Evolutionary conservation across 805 yeast genomes (phyloP).

Genomic region (Nakazawaea laoshanensis): DNA sequence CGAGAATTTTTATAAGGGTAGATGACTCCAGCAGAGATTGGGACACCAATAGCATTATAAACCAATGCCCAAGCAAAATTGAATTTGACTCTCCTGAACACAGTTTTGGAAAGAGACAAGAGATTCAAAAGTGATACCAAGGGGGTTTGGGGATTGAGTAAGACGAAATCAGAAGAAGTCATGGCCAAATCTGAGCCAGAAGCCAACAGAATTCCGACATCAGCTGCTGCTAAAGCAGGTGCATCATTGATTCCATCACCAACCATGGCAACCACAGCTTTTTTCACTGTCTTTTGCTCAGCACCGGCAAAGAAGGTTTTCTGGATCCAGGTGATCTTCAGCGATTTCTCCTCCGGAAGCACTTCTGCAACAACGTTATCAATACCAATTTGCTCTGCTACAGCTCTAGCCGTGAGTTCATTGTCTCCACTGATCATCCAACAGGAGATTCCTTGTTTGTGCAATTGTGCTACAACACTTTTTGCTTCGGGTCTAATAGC

Average conservation of each 20-base stretch:
- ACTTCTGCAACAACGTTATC: conserved; percentile 59
- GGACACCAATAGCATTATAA: conserved; percentile 49
- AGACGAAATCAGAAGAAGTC: conserved; percentile 65
- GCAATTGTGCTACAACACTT: conserved; percentile 34
- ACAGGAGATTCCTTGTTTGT: conserved; percentile 36
- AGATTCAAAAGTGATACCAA: conserved; percentile 44
- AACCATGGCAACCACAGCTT: conserved; percentile 57
- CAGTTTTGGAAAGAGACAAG: conserved; percentile 40
- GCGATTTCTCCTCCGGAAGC: conserved; percentile 66
- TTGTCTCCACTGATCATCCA: conserved; percentile 82
- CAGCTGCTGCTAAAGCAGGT: conserved; percentile 68
- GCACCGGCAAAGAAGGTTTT: conserved; percentile 23
- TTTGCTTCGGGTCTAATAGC: conserved; percentile 49
- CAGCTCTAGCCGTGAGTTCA: conserved; percentile 54
- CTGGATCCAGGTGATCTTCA: conserved; percentile 48
- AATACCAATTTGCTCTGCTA: conserved; percentile 58
- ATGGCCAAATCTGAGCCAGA: conserved; percentile 72
- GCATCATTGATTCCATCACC: conserved; percentile 86
- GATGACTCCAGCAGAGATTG: conserved; percentile 61
- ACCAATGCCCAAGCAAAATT: conserved; percentile 54
- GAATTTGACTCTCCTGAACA: conserved; percentile 44
- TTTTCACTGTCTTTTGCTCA: conserved; percentile 11
- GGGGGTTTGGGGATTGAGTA: conserved; percentile 46
- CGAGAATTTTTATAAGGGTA: conserved; percentile 48
- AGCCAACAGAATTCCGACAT: conserved; percentile 71